Percentiles rank a stretch among this genome's conserved stretches.
Evolutionary conservation across 1,284 basidiomycete species (phyloP).

Genomic region (Cutaneotrichosporon sp.): DNA sequence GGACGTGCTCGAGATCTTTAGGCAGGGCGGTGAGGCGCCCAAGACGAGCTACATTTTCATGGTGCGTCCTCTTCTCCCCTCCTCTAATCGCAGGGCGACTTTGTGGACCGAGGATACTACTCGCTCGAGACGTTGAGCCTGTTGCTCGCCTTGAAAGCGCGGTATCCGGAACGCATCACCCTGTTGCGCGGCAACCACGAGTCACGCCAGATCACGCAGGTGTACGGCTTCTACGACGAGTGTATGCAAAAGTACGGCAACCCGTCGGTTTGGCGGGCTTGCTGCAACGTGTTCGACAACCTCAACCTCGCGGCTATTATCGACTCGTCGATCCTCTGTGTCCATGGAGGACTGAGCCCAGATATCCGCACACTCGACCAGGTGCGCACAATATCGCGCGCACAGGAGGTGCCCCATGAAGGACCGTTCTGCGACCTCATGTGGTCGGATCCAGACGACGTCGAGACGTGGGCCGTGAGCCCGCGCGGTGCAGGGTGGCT

Average conservation of each 20-base stretch:
- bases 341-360: constrained; percentile 88
- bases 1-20: constrained; percentile 86
- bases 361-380: constrained; percentile 91
- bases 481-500: constrained; percentile 94
- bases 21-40: constrained; percentile 83
- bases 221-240: constrained; percentile 97
- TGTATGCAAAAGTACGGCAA: constrained; percentile 96
- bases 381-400: constrained; percentile 82
- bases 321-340: constrained; percentile 84
- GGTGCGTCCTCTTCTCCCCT: constrained; percentile 43
- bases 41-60: constrained; percentile 96
- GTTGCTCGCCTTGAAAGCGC: constrained; percentile 82
- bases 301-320: constrained; percentile 95
- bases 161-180: constrained; percentile 92
- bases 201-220: constrained; percentile 93
- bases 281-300: constrained; percentile 92
- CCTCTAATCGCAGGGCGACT: constrained; percentile 71
- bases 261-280: constrained; percentile 90
- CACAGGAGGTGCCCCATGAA: constrained; percentile 94
- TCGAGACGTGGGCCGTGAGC: constrained; percentile 92
- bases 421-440: constrained; percentile 97
- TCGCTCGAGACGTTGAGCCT: constrained; percentile 93
- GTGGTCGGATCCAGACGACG: constrained; percentile 97
- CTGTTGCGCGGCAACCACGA: constrained; percentile 93
- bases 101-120: constrained; percentile 95